Conservation (phyloP, 2,329 filamentous ascomycete genomes). For the Lecanicillium sp. region DNA sequence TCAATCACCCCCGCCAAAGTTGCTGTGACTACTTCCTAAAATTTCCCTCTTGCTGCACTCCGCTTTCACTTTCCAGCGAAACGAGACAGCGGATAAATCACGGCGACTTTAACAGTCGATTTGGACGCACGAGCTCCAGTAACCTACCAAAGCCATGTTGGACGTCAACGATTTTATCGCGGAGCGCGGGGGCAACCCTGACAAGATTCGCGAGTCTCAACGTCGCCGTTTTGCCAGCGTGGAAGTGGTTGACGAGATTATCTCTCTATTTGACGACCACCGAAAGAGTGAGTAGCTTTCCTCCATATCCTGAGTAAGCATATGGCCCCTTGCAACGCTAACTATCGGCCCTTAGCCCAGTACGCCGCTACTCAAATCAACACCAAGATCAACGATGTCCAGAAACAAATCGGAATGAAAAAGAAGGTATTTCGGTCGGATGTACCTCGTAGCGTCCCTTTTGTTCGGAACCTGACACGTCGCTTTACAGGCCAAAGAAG, state of each 20-base stretch:
- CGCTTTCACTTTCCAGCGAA: too few species aligned
- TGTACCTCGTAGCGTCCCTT: background rate
- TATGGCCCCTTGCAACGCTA: too few species aligned
- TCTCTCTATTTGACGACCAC: constrained; percentile 78
- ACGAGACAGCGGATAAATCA: too few species aligned
- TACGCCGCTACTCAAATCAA: constrained; percentile 75
- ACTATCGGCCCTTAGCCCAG: constrained; percentile 34
- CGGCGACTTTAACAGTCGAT: too few species aligned
- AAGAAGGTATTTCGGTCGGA: constrained; percentile 57
- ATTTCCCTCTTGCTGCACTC: too few species aligned
- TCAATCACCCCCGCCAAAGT: too few species aligned
- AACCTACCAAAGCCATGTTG: constrained; percentile 62
- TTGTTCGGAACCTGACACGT: too few species aligned
- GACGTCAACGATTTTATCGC: constrained; percentile 72
- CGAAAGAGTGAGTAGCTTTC: constrained; percentile 51
- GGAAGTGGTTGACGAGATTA: constrained; percentile 84
- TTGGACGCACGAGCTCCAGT: too few species aligned
- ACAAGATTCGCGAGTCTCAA: constrained; percentile 88
- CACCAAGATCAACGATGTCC: constrained; percentile 76
- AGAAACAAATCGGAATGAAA: constrained; percentile 84
- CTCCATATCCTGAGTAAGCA: too few species aligned
- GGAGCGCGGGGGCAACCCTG: constrained; percentile 85
- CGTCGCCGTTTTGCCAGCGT: constrained; percentile 71
- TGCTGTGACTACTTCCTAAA: too few species aligned
- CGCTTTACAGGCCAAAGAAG: constrained; percentile 62